Evolutionary conservation across 2,329 filamentous ascomycete species (phyloP), one percentile per base, ranked within the genome.

Genomic region (Colletotrichum agaves): DNA sequence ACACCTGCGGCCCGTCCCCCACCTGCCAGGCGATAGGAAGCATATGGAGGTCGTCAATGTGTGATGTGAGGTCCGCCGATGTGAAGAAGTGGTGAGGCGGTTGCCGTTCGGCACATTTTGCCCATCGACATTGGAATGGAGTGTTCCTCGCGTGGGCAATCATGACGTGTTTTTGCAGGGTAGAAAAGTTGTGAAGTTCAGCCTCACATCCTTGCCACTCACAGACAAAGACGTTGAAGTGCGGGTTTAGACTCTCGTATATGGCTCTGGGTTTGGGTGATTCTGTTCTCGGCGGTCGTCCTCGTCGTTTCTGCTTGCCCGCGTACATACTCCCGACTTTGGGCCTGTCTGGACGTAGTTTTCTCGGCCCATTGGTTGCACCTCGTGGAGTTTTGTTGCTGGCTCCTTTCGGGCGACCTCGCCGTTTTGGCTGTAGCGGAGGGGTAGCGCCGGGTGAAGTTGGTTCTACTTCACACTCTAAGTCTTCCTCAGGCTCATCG

Each of bases 151-250:
- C 79, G 73, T 91, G 88, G 3, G 89, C 80, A 13, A 81, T 71
- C 17, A 76, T 73, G 13, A 90, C 76, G 70, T 91, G 88, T 62
- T 78, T 79, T 23, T 84, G 80, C 44, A 91, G 75, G 10, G 87
- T 90, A 12, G 85, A 85, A 63, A 89, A 75, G 72, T 91, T 91
- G 57, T 90, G 87, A 50, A 91, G 78, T 75, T 90, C 85, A 3
- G 88, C 88, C 33, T 80, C 82, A 72, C 88, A 91, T 0, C 79
- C 79, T 21, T 77, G 70, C 88, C 88, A 91, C 74, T 90, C 87
- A 75, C 88, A 91, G 10, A 82, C 66, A 72, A 87, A 91, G 2
- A 80, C 75, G n/a, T 82, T 63, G 71, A 85, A 89, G 4, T 76
- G 76, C 5, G 84, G 81, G 21, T 80, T 73, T 21, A 82, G 74